These are phyloP conservation scores for Leishmania tarentolae DNA, from an alignment of 208 protist species.

Conservation along the genomic window DNA sequence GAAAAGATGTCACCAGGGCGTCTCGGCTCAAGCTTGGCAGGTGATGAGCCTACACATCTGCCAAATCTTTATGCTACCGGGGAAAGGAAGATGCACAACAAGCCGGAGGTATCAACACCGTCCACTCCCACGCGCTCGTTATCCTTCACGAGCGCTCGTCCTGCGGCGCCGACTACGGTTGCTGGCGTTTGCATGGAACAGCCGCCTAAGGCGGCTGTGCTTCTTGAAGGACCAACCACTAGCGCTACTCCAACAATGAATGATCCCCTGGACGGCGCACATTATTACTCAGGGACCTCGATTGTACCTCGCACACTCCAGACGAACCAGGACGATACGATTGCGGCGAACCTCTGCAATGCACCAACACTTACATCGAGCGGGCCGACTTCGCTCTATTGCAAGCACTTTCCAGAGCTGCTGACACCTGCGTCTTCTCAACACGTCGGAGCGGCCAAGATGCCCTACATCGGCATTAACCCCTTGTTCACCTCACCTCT, in stretches of 20 bases:
- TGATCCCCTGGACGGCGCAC: not conserved
- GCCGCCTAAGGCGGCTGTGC: not conserved
- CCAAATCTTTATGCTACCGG: not conserved
- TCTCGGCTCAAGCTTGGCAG: not conserved
- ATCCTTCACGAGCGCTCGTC: not conserved
- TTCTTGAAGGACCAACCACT: not conserved
- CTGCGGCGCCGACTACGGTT: slow-evolving; percentile 17
- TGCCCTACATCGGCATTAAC: not conserved
- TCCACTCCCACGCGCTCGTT: not conserved
- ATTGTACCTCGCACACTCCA: not conserved
- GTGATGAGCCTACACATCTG: not conserved
- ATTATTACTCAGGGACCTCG: not conserved
- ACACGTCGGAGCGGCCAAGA: not conserved
- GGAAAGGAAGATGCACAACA: not conserved
- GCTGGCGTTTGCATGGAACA: slow-evolving; percentile 18
- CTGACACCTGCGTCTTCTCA: not conserved
- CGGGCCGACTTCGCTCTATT: not conserved
- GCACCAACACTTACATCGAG: not conserved
- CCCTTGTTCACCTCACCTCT: not conserved
- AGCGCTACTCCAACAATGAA: not conserved
- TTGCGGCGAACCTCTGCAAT: not conserved
- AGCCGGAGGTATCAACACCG: not conserved
- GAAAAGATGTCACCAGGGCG: not conserved
- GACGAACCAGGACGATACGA: not conserved
- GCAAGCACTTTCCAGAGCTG: slow-evolving; percentile 5